Conservation (phyloP, 2,329 filamentous ascomycete species). For the Fusarium xylarioides region DNA sequence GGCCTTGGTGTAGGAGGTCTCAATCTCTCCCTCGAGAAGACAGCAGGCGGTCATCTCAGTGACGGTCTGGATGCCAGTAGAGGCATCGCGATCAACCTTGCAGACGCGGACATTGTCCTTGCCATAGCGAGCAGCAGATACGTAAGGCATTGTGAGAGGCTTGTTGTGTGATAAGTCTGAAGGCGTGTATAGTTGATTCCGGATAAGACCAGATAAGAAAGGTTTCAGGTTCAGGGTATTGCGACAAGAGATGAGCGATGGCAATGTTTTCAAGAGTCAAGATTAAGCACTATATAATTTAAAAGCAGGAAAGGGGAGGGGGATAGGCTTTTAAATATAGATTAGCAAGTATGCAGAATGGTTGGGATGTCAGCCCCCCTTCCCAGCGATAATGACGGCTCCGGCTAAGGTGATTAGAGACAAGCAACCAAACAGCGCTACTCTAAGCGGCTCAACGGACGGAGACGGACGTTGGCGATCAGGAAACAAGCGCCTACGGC, state of each 20-base stretch:
- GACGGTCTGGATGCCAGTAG: slow-evolving; percentile 82
- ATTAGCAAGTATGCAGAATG: slow-evolving; percentile 10
- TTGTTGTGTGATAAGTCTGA: slow-evolving; percentile 11
- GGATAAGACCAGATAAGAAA: slow-evolving; percentile 4
- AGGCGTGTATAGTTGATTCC: neutral
- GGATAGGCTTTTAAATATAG: slow-evolving; percentile 33
- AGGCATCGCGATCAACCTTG: slow-evolving; percentile 86
- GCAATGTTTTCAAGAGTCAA: neutral
- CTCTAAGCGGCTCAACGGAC: slow-evolving; percentile 26
- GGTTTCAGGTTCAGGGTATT: neutral
- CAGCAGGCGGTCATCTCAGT: slow-evolving; percentile 96
- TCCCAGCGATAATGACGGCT: slow-evolving; percentile 15
- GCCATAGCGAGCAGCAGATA: slow-evolving; percentile 78
- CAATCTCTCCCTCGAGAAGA: slow-evolving; percentile 91
- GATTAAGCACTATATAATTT: neutral
- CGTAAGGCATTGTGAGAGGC: slow-evolving; percentile 58
- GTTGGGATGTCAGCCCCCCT: slow-evolving; percentile 32
- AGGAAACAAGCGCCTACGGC: slow-evolving; percentile 32
- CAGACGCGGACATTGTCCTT: slow-evolving; percentile 99
- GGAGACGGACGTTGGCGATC: slow-evolving; percentile 41
- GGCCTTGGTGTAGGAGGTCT: slow-evolving; percentile 86
- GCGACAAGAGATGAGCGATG: slow-evolving; percentile 1
- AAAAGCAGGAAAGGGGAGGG: slow-evolving; percentile 2
- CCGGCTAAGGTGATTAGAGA: neutral
- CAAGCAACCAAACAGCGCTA: neutral